Evolutionary conservation across 2,329 filamentous ascomycete genomes (phyloP).

Genomic region (Colletotrichum higginsianum): DNA sequence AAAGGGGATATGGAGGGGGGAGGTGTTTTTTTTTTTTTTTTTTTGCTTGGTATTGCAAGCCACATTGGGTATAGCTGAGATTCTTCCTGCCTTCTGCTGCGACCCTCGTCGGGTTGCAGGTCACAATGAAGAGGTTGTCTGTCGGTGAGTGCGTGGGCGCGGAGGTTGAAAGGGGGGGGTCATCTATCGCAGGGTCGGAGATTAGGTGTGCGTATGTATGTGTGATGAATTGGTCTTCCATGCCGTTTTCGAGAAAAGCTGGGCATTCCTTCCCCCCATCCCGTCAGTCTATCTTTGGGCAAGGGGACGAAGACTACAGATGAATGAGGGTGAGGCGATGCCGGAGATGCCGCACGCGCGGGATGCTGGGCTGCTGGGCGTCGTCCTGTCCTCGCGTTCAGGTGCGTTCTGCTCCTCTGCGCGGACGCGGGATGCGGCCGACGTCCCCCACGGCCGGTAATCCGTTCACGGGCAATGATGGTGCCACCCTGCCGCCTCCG

Average conservation of each 20-base stretch:
- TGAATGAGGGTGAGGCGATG: neutral
- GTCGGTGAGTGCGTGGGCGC: neutral
- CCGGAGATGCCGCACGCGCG: neutral
- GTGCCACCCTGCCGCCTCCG: no score
- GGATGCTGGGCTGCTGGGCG: neutral
- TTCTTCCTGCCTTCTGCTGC: neutral
- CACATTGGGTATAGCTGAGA: neutral
- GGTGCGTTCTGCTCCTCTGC: no score
- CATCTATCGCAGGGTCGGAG: neutral
- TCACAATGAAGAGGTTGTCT: neutral
- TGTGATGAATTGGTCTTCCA: conserved; percentile 7
- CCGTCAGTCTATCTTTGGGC: neutral
- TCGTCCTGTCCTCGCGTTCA: no score
- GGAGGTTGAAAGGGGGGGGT: neutral
- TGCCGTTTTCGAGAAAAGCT: conserved; percentile 1
- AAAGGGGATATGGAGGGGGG: neutral
- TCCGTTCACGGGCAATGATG: no score
- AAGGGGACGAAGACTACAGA: no score
- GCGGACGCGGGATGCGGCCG: neutral
- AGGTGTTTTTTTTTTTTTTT: neutral
- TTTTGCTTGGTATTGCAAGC: neutral
- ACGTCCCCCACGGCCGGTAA: no score
- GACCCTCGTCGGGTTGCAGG: neutral
- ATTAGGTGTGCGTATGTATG: neutral
- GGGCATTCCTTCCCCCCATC: neutral